phyloP scores from a whole-genome alignment of 2,329 filamentous ascomycete species.

The Aureobasidium sp. region DNA sequence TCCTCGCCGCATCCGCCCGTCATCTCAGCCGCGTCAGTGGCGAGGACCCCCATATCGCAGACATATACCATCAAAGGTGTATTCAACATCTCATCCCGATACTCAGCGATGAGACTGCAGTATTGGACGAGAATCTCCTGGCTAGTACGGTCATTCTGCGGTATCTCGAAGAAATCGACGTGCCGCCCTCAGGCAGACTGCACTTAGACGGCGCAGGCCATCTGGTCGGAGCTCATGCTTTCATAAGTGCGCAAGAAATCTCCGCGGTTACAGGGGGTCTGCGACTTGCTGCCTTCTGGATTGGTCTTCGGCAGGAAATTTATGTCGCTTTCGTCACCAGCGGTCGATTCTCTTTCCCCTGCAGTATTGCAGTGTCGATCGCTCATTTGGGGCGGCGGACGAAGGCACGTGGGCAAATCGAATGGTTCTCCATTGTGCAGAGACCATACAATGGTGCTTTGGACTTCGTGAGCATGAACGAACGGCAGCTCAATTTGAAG shows the following conservation, averaged over 20 bases:
- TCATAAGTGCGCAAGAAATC: constrained; percentile 27
- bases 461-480: constrained; percentile 21
- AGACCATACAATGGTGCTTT: constrained; percentile 57
- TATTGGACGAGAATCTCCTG: constrained; percentile 44
- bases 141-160: constrained; percentile 50
- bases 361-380: constrained; percentile 44
- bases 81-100: constrained; percentile 43
- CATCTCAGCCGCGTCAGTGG: constrained; percentile 31
- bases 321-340: constrained; percentile 41
- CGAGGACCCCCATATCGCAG: constrained; percentile 35
- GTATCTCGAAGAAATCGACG: constrained; percentile 50
- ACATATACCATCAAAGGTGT: constrained; percentile 48
- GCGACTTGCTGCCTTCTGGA: constrained; percentile 45
- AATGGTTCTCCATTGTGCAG: constrained; percentile 54
- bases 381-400: constrained; percentile 39
- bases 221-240: constrained; percentile 27
- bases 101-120: constrained; percentile 33
- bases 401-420: constrained; percentile 54
- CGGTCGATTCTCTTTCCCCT: constrained; percentile 46
- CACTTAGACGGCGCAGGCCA: constrained; percentile 18
- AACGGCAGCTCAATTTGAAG: not conserved
- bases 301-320: constrained; percentile 52
- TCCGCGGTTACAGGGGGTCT: constrained; percentile 30
- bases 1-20: constrained; percentile 48
- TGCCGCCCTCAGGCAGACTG: constrained; percentile 20